A percentile compares a stretch with the other conserved stretches of the same genome.
phyloP scores from a whole-genome alignment of 192 early-diverging fungal species.

The Rhizoclosmatium globosum region DNA sequence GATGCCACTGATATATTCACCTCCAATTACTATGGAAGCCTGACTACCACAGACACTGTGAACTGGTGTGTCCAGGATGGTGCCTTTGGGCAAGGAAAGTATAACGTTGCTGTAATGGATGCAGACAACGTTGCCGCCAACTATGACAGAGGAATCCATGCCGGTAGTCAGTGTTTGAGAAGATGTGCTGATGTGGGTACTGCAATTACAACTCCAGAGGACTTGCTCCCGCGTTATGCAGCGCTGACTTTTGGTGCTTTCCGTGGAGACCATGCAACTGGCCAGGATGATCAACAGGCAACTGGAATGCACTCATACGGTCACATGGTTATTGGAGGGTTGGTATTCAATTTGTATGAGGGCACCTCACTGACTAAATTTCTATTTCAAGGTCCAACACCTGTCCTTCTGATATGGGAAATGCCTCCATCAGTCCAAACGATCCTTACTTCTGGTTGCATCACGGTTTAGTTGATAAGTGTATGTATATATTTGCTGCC shows the following conservation, averaged over 20 bases:
- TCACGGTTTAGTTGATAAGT: conserved; percentile 15
- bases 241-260: conserved; percentile 13
- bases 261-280: not conserved
- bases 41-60: not conserved
- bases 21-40: not conserved
- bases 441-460: conserved; percentile 28
- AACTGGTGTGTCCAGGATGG: conserved; percentile 22
- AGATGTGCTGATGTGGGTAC: conserved; percentile 6
- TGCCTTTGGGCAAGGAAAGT: not conserved
- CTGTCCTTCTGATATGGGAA: conserved; percentile 16
- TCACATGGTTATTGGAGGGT: conserved; percentile 15
- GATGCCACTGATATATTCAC: conserved; percentile 15
- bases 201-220: conserved; percentile 1
- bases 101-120: conserved; percentile 11
- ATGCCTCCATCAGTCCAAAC: conserved; percentile 22
- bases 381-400: not conserved
- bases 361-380: not conserved
- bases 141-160: conserved; percentile 11
- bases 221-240: not conserved
- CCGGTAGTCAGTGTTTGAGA: conserved; percentile 1
- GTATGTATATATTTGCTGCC: no score
- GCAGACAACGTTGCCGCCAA: not conserved
- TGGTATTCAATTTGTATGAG: not conserved
- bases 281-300: not conserved
- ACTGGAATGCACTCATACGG: not conserved